Percentiles rank a stretch among this genome's conserved stretches.
Conservation (phyloP, 2,329 filamentous ascomycete genomes). For the Cladosporium sphaerospermum region DNA sequence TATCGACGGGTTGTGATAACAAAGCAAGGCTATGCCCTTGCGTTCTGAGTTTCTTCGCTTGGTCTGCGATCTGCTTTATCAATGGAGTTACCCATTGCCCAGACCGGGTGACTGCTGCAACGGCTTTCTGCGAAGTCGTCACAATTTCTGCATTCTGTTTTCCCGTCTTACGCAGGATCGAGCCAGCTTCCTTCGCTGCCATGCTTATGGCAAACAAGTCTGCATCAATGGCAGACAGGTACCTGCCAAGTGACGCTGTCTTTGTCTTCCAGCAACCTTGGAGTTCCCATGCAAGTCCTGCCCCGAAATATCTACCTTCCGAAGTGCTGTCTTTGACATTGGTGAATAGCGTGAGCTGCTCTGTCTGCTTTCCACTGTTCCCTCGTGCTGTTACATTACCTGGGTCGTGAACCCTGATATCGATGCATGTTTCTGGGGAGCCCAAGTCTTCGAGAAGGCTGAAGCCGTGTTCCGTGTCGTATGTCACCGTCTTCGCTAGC, state of each 20-base stretch:
- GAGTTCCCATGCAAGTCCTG: neutral
- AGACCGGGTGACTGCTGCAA: neutral
- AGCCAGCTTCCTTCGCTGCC: neutral
- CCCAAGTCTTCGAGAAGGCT: neutral
- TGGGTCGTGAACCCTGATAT: neutral
- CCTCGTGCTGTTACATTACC: neutral
- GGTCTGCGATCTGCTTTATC: neutral
- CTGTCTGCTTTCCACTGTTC: neutral
- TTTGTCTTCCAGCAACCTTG: neutral
- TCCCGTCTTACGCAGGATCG: neutral
- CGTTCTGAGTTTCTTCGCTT: neutral
- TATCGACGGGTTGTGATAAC: neutral
- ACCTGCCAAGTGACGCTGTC: neutral
- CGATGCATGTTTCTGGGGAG: neutral
- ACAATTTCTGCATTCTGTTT: neutral
- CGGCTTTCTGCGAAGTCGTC: neutral
- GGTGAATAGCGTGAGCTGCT: neutral
- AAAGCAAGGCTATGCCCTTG: neutral
- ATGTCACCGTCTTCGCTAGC: neutral
- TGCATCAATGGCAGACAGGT: neutral
- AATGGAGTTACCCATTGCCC: neutral
- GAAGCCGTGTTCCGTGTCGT: conserved; percentile 1
- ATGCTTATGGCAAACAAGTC: neutral
- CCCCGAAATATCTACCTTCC: neutral
- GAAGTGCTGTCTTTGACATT: neutral